A percentile compares a stretch with the other conserved stretches of the same genome.
Conservation (phyloP, 495 filamentous ascomycete genomes). For the Stereocaulon alpinum region DNA sequence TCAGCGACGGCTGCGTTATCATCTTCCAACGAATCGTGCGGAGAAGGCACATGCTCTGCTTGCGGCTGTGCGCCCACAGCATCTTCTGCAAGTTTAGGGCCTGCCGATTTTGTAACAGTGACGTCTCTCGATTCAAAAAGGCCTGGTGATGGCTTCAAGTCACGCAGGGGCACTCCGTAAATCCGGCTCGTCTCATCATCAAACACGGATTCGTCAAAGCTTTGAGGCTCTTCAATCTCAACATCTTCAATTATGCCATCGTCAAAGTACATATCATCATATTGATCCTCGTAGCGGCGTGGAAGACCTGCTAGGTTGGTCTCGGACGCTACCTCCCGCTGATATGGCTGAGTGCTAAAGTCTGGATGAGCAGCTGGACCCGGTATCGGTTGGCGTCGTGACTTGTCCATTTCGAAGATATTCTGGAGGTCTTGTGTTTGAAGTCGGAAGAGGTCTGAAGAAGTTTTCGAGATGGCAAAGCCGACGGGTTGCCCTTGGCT, state of each 20-base stretch:
- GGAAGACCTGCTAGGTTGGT: slow-evolving; percentile 15
- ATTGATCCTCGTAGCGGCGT: slow-evolving; percentile 30
- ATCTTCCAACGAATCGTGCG: slow-evolving; percentile 7
- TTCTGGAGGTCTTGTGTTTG: slow-evolving; percentile 5
- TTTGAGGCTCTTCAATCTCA: slow-evolving; percentile 39
- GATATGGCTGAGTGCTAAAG: neutral
- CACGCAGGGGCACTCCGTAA: slow-evolving; percentile 27
- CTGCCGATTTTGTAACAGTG: neutral
- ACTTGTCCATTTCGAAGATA: slow-evolving; percentile 4
- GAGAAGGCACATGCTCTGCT: neutral
- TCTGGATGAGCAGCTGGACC: slow-evolving; percentile 21
- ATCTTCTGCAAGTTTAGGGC: neutral
- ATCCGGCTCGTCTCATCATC: slow-evolving; percentile 51
- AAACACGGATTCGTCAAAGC: slow-evolving; percentile 73
- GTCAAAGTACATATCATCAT: slow-evolving; percentile 76
- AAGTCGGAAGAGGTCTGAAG: neutral
- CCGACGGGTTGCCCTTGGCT: slow-evolving; percentile 38
- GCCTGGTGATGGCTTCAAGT: slow-evolving; percentile 30
- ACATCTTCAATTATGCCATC: slow-evolving; percentile 60
- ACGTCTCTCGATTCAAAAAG: slow-evolving; percentile 23
- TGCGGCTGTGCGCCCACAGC: neutral
- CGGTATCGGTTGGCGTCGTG: slow-evolving; percentile 14
- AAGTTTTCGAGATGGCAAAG: slow-evolving; percentile 27
- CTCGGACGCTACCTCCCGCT: slow-evolving; percentile 5
- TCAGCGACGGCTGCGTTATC: slow-evolving; percentile 10